Conservation (phyloP, 2,329 filamentous ascomycete species). For the Chaetomium globosum region DNA sequence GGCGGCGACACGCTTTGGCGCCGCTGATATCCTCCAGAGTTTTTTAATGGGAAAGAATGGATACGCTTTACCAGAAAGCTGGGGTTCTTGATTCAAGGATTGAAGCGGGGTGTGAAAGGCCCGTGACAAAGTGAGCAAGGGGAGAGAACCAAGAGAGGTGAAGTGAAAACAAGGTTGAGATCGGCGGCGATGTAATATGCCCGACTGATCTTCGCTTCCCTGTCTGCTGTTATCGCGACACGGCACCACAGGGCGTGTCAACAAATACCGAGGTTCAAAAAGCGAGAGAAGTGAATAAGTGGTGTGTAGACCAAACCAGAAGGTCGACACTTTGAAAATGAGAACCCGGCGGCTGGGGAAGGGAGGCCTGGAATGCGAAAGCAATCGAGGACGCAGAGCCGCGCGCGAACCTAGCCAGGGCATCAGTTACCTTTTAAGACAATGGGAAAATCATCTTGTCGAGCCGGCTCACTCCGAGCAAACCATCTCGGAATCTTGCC, state of each 20-base stretch:
- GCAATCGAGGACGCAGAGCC: conserved; percentile 17
- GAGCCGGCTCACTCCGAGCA: conserved; percentile 23
- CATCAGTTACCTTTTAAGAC: conserved; percentile 12
- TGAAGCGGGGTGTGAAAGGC: neutral
- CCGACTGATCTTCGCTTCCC: neutral
- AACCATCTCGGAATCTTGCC: conserved; percentile 19
- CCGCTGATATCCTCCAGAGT: conserved; percentile 9
- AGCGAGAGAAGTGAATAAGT: conserved; percentile 6
- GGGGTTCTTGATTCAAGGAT: neutral
- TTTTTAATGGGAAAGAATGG: conserved; percentile 4
- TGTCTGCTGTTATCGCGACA: conserved; percentile 9
- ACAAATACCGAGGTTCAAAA: conserved; percentile 1
- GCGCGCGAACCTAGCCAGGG: neutral
- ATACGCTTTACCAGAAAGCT: conserved; percentile 18
- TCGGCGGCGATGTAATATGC: neutral
- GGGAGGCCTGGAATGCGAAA: conserved; percentile 20
- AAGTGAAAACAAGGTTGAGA: conserved; percentile 4
- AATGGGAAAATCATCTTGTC: conserved; percentile 16
- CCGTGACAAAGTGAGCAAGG: conserved; percentile 5
- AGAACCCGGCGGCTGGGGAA: neutral
- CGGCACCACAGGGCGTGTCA: conserved; percentile 13
- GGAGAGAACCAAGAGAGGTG: neutral
- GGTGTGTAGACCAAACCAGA: conserved; percentile 9
- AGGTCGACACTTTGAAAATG: conserved; percentile 7
- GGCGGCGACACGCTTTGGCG: neutral